phyloP scores from a whole-genome alignment of 768 basidiomycete genomes.

The Leccinum subgranulosum region DNA sequence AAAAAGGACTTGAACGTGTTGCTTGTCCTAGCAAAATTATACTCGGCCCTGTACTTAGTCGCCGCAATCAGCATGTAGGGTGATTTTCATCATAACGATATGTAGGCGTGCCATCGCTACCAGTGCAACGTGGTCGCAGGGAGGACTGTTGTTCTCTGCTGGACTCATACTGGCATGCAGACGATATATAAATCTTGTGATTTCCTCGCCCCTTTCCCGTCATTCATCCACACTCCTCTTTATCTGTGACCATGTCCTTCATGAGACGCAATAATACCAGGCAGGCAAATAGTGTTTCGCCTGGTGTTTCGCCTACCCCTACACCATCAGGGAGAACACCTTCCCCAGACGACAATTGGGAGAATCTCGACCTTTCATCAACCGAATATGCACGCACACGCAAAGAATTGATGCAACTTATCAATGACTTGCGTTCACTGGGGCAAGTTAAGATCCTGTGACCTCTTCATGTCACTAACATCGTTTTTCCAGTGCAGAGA shows the following conservation, averaged over 20 bases:
- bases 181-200: constrained; percentile 9
- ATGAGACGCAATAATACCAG: not conserved
- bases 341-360: constrained; percentile 13
- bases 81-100: not conserved
- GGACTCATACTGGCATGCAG: not conserved
- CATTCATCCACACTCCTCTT: not conserved
- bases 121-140: not conserved
- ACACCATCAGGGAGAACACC: not conserved
- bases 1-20: constrained; percentile 2
- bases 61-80: not conserved
- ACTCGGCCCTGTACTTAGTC: not conserved
- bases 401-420: constrained; percentile 38
- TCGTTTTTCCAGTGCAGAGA: constrained; percentile 32
- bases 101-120: not conserved
- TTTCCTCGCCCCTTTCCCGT: not conserved
- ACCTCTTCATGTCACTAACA: not conserved
- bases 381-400: constrained; percentile 40
- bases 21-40: not conserved
- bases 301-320: constrained; percentile 1
- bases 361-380: constrained; percentile 23
- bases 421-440: constrained; percentile 36
- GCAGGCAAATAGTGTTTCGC: not conserved
- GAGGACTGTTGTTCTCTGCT: not conserved
- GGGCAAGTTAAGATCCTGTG: constrained; percentile 30
- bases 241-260: constrained; percentile 3